Conservation (phyloP, 2,329 filamentous ascomycete species). For the Calonectria multiphialidica region DNA sequence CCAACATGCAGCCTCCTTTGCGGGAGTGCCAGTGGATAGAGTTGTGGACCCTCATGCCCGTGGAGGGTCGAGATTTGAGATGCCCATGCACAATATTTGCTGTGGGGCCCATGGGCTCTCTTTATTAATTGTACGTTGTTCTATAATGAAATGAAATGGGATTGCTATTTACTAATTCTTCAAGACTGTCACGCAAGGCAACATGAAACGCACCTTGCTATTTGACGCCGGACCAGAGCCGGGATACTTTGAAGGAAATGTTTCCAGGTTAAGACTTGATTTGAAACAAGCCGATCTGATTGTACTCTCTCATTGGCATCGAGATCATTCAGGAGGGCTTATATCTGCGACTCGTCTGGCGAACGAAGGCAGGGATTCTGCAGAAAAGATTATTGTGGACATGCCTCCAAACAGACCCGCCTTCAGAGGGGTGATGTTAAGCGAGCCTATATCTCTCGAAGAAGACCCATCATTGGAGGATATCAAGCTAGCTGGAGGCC, state of each 20-base stretch:
- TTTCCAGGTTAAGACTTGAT: slow-evolving; percentile 44
- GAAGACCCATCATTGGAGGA: slow-evolving; percentile 64
- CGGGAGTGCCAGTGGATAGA: slow-evolving; percentile 53
- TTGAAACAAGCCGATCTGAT: slow-evolving; percentile 55
- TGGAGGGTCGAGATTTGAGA: slow-evolving; percentile 56
- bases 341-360: slow-evolving; percentile 61
- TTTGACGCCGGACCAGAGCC: slow-evolving; percentile 68
- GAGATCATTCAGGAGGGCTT: slow-evolving; percentile 67
- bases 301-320: slow-evolving; percentile 66
- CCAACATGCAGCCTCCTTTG: slow-evolving; percentile 55
- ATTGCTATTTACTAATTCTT: not conserved
- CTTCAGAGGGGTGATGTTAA: slow-evolving; percentile 60
- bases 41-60: slow-evolving; percentile 47
- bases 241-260: slow-evolving; percentile 63
- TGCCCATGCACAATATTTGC: slow-evolving; percentile 63
- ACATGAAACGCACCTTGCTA: slow-evolving; percentile 60
- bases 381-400: slow-evolving; percentile 55
- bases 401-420: slow-evolving; percentile 64
- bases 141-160: slow-evolving; percentile 10
- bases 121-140: slow-evolving; percentile 58
- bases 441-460: slow-evolving; percentile 60
- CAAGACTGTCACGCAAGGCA: slow-evolving; percentile 59
- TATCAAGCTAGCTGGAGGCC: slow-evolving; percentile 42
- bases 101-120: slow-evolving; percentile 67
- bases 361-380: slow-evolving; percentile 47